phyloP scores from a whole-genome alignment of 139 green algal species.

The Chlamydomonas eustigma region DNA sequence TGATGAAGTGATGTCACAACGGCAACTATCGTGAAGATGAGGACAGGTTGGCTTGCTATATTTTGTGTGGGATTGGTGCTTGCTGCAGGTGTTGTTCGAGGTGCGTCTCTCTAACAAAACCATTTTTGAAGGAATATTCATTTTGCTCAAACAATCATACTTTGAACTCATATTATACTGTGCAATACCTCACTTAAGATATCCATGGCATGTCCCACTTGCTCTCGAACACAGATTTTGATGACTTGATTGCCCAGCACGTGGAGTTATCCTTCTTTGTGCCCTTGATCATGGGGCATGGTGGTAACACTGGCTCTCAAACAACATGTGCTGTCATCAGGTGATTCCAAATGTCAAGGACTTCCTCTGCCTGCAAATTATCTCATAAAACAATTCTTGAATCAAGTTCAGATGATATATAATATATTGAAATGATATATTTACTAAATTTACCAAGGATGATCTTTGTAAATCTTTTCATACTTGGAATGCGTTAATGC shows the following conservation, averaged over 20 bases:
- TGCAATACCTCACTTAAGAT: background rate
- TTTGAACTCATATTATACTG: background rate
- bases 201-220: background rate
- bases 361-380: no score
- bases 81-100: background rate
- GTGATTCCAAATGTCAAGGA: no score
- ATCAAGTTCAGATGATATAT: no score
- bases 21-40: background rate
- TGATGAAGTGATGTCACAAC: background rate
- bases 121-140: background rate
- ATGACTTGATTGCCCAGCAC: constrained; percentile 8
- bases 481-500: no score
- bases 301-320: constrained; percentile 6
- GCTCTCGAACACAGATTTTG: constrained; percentile 4
- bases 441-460: no score
- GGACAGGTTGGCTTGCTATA: constrained; percentile 13
- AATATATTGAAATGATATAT: no score
- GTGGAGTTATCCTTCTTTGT: constrained; percentile 14
- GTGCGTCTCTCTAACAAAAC: background rate
- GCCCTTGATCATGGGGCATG: constrained; percentile 16
- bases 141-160: no score
- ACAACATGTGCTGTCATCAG: constrained; percentile 17
- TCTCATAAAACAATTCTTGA: no score
- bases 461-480: no score
- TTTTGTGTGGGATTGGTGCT: constrained; percentile 3